Conservation (phyloP, 257 asterid species). For the Solanum bulbocastanum region DNA sequence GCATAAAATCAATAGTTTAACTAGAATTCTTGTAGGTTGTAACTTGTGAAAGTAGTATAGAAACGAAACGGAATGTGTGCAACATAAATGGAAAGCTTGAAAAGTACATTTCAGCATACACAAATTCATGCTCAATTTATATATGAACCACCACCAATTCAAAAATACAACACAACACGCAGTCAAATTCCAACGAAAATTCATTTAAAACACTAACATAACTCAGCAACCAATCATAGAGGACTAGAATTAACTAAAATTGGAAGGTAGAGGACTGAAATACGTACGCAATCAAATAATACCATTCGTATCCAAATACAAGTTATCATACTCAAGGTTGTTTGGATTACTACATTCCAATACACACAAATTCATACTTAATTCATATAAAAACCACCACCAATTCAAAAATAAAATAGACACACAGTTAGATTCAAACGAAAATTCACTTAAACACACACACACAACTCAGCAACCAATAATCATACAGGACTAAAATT, state of each 20-base stretch:
- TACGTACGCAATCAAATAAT: not conserved
- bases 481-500: not conserved
- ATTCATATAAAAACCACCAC: not conserved
- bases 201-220: not conserved
- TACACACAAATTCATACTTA: not conserved
- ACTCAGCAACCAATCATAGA: not conserved
- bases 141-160: not conserved
- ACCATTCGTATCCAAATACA: constrained; percentile 15
- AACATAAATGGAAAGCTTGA: not conserved
- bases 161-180: not conserved
- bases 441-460: not conserved
- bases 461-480: not conserved
- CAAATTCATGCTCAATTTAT: not conserved
- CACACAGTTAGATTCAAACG: not conserved
- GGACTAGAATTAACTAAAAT: not conserved
- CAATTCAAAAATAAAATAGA: not conserved
- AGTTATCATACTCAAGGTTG: not conserved
- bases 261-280: not conserved
- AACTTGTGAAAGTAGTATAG: not conserved
- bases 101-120: not conserved
- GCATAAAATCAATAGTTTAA: not conserved
- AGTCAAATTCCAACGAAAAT: not conserved
- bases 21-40: not conserved
- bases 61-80: not conserved
- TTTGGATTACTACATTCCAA: not conserved